phyloP scores from a whole-genome alignment of 768 basidiomycete species.

The Kwoniella pini region DNA sequence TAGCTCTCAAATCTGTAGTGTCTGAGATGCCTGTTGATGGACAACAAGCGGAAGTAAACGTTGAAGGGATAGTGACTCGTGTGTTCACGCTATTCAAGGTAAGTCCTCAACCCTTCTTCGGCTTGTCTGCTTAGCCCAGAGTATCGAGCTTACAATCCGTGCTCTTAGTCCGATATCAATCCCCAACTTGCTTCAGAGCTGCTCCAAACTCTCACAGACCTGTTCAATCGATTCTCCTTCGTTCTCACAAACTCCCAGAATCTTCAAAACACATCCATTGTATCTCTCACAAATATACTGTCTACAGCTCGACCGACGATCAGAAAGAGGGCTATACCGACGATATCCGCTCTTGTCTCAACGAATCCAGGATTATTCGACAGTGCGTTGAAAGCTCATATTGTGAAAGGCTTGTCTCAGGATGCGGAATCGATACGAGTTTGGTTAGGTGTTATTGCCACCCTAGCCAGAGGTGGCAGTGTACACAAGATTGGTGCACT shows the following conservation, averaged over 20 bases:
- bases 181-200: constrained; percentile 58
- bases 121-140: neutral
- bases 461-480: constrained; percentile 68
- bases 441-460: constrained; percentile 63
- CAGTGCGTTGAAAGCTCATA: constrained; percentile 61
- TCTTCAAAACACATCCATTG: constrained; percentile 60
- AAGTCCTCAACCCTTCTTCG: constrained; percentile 28
- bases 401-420: constrained; percentile 55
- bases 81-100: constrained; percentile 81
- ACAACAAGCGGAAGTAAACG: constrained; percentile 74
- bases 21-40: constrained; percentile 82
- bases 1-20: constrained; percentile 93
- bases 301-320: constrained; percentile 75
- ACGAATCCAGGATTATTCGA: constrained; percentile 67
- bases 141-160: neutral
- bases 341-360: constrained; percentile 74
- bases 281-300: constrained; percentile 66
- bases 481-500: constrained; percentile 37
- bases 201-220: constrained; percentile 67
- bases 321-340: constrained; percentile 86
- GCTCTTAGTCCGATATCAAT: constrained; percentile 42
- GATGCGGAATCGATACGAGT: constrained; percentile 54
- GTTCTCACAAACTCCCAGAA: constrained; percentile 25
- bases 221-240: constrained; percentile 78
- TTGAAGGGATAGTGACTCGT: constrained; percentile 80